These are phyloP conservation scores for Cercospora janseana DNA, from an alignment of 2,329 filamentous ascomycete genomes.

Conservation along the genomic window DNA sequence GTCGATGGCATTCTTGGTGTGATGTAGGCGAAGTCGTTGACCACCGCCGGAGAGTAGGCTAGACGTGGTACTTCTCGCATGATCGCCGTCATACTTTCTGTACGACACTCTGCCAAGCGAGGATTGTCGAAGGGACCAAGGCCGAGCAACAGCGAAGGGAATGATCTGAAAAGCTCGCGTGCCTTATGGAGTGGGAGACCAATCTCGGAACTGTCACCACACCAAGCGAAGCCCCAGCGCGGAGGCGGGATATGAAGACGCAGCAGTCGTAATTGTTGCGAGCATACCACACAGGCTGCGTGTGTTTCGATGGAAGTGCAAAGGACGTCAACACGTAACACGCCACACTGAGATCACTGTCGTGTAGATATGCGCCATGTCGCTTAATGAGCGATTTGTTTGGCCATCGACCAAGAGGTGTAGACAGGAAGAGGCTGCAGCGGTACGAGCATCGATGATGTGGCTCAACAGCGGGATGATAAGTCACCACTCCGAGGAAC, in stretches of 20 bases:
- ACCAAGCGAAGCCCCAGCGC: no score
- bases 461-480: slow-evolving; percentile 12
- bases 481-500: neutral
- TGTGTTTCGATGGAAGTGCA: slow-evolving; percentile 10
- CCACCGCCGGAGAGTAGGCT: neutral
- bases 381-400: slow-evolving; percentile 19
- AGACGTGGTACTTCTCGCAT: neutral
- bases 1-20: slow-evolving; percentile 17
- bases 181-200: no score
- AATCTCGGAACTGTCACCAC: no score
- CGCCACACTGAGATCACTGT: slow-evolving; percentile 15
- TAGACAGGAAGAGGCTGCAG: slow-evolving; percentile 24
- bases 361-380: slow-evolving; percentile 18
- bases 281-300: slow-evolving; percentile 23
- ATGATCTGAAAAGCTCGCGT: neutral
- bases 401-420: slow-evolving; percentile 17
- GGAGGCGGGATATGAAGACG: neutral
- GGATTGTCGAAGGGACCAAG: neutral
- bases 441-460: slow-evolving; percentile 18
- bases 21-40: slow-evolving; percentile 5
- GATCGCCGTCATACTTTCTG: slow-evolving; percentile 3
- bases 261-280: slow-evolving; percentile 14
- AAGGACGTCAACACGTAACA: slow-evolving; percentile 9
- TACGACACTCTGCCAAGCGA: neutral
- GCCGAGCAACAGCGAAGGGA: slow-evolving; percentile 2